Percentiles rank a stretch among this genome's conserved stretches.
These are phyloP conservation scores for Gautieria morchelliformis DNA, from an alignment of 768 basidiomycete genomes.

Conservation along the genomic window DNA sequence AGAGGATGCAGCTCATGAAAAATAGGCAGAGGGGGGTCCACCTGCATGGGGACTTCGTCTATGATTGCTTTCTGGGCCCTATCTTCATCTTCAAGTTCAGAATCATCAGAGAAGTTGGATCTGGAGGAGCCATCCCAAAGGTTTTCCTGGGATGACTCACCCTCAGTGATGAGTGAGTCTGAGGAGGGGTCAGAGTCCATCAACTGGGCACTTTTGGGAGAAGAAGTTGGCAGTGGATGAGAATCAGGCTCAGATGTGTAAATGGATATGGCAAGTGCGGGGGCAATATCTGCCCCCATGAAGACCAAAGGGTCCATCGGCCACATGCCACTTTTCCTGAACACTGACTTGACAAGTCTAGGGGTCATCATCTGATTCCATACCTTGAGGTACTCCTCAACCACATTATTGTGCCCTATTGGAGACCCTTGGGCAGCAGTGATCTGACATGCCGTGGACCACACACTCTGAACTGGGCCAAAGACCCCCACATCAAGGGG, in stretches of 20 bases:
- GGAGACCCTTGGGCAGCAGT: conserved; percentile 5
- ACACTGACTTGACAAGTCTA: neutral
- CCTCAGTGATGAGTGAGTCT: no score
- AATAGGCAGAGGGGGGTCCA: no score
- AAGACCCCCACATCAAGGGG: conserved; percentile 35
- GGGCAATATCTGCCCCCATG: neutral
- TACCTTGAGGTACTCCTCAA: neutral
- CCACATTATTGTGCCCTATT: neutral
- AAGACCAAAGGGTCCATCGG: neutral
- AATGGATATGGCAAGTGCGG: neutral
- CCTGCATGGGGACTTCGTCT: no score
- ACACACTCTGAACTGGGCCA: conserved; percentile 20
- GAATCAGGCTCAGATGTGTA: neutral
- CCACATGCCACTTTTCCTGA: neutral
- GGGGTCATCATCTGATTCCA: neutral
- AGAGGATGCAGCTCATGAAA: no score
- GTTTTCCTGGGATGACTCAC: no score
- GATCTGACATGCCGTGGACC: conserved; percentile 20
- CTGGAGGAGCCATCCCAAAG: no score
- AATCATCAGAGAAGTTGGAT: no score
- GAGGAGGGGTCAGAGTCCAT: no score
- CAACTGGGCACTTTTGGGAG: neutral
- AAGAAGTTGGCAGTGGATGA: neutral
- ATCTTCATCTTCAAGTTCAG: no score
- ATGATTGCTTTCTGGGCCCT: no score